Evolutionary conservation across 2,329 filamentous ascomycete species (phyloP), one percentile per base, ranked within the genome.

Genomic region (Exophiala xenobiotica): DNA sequence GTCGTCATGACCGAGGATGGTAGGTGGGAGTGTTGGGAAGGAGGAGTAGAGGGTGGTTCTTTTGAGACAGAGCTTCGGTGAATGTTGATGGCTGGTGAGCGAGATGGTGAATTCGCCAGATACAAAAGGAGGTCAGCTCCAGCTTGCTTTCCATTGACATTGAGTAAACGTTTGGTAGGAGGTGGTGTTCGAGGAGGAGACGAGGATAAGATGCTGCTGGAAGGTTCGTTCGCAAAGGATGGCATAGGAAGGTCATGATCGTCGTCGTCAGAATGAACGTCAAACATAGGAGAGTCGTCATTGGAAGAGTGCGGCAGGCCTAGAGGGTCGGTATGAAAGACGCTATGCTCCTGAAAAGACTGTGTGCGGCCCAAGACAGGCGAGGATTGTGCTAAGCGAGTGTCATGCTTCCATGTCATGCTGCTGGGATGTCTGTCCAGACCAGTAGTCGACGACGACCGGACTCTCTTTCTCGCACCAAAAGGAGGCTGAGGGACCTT

Each of bases 101-200:
- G 59, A 0, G 90, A 95, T 1, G 93, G 93, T 5, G 92, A 97
- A 45, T 90, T 89, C 42, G 91, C 91, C 12, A 97, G 81, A 68
- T 92, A 96, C 31, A 92, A 76, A 19, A 93, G 74, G 29, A 92
- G 72, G 67, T 90, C 88, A 12, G 87, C 88, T 23, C 90, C 91
- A 64, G 96, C 88, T 64, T 93, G 85, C 53, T 85, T 86, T 19
- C 80, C 78, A 78, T 67, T 66, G 76, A 51, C 73, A 77, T 56
- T 51, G 27, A 58, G 46, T 7, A 54, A 61, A 79, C 67, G 62
- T 71, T 67, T 62, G 79, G 75, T 67, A 81, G 22, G 86, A 12
- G 80, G 87, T n/a, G 89, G 89, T 42, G 90, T 95, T 53, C 85
- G 83, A 29, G 90, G 90, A 29, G 90, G 90, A 9, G 91, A 95